Percentiles rank a stretch among this genome's conserved stretches.
phyloP scores from a whole-genome alignment of 176 grass and related monocot species.

The Juncus effusus region DNA sequence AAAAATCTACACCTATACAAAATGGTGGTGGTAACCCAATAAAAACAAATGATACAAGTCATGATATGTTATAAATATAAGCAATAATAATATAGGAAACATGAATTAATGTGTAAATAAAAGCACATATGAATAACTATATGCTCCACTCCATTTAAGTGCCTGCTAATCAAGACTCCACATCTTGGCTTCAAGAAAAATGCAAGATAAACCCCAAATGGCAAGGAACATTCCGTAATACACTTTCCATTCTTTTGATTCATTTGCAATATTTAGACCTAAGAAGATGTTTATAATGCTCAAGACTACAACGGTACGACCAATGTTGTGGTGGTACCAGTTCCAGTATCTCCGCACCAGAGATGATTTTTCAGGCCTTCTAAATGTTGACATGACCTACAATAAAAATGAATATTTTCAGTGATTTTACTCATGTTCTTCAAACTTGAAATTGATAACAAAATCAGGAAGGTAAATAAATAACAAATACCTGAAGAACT shows the following conservation, averaged over 20 bases:
- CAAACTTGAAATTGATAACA: not conserved
- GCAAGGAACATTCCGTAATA: slow-evolving; percentile 39
- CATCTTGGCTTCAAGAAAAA: slow-evolving; percentile 40
- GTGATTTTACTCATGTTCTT: not conserved
- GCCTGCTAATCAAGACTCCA: slow-evolving; percentile 26
- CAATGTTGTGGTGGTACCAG: slow-evolving; percentile 58
- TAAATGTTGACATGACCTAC: slow-evolving; percentile 45
- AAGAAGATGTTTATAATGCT: slow-evolving; percentile 45
- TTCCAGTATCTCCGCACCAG: slow-evolving; percentile 64
- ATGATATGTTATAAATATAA: slow-evolving; percentile 1
- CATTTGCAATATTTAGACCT: slow-evolving; percentile 40
- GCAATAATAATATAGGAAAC: not conserved
- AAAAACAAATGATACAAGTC: not conserved
- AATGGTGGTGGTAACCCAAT: not conserved
- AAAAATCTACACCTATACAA: not conserved
- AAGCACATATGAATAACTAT: slow-evolving; percentile 11
- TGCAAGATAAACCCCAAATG: slow-evolving; percentile 20
- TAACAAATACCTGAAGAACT: slow-evolving; percentile 46
- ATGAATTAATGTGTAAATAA: slow-evolving; percentile 3
- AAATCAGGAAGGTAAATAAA: slow-evolving; percentile 1
- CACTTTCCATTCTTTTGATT: not conserved
- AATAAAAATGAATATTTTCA: slow-evolving; percentile 14
- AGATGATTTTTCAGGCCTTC: slow-evolving; percentile 44
- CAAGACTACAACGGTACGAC: slow-evolving; percentile 34
- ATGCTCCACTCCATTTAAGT: slow-evolving; percentile 9